phyloP scores from a whole-genome alignment of 2,329 filamentous ascomycete species.

The Aspergillus ibericus region DNA sequence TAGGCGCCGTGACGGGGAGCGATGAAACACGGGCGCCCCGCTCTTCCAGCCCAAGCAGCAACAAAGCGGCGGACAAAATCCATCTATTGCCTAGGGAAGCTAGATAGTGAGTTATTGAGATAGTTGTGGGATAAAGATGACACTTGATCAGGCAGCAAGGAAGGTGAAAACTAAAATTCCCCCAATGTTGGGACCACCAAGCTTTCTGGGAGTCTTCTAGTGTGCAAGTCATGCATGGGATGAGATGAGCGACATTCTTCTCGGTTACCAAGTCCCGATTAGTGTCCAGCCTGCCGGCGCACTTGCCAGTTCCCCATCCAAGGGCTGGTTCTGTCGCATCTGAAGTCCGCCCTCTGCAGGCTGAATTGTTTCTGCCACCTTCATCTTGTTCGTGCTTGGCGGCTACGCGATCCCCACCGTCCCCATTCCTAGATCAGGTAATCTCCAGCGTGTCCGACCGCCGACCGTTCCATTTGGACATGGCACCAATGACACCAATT shows the following conservation, averaged over 20 bases:
- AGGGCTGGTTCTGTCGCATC: neutral
- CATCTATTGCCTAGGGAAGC: neutral
- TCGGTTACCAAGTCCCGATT: neutral
- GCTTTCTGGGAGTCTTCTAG: neutral
- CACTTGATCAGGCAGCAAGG: neutral
- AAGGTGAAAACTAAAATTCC: neutral
- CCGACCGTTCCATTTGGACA: neutral
- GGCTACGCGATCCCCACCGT: neutral
- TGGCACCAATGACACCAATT: neutral
- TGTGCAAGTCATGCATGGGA: neutral
- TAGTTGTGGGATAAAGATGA: neutral
- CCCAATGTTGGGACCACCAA: neutral
- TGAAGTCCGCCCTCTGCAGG: neutral
- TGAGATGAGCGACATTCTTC: neutral
- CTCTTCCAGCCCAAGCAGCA: neutral
- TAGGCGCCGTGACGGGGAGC: neutral
- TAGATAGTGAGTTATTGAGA: neutral
- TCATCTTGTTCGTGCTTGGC: conserved; percentile 1
- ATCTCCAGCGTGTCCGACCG: conserved; percentile 1
- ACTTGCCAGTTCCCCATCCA: neutral
- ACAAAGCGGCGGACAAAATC: neutral
- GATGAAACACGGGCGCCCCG: conserved; percentile 4
- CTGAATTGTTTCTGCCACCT: neutral
- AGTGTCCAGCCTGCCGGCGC: neutral
- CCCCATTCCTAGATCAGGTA: conserved; percentile 3